Evolutionary conservation across 139 green algal genomes (phyloP).

Genomic region (Pleodorina starrii): DNA sequence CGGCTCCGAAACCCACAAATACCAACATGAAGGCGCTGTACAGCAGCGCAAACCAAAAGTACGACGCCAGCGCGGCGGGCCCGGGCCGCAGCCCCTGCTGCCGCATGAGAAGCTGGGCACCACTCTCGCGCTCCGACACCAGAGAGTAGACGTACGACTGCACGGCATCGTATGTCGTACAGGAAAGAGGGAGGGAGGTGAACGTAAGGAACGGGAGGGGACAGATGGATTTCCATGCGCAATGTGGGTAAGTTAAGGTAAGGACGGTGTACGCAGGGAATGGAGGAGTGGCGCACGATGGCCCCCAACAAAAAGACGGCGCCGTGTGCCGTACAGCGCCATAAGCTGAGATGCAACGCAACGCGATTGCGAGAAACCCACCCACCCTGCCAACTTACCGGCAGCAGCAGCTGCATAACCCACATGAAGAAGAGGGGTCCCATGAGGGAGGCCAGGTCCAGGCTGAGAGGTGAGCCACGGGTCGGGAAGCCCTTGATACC

Average conservation of each 20-base stretch:
- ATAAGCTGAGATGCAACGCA: no score
- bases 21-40: slow-evolving; percentile 81
- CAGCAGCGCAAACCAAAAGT: slow-evolving; percentile 70
- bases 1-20: slow-evolving; percentile 75
- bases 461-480: slow-evolving; percentile 56
- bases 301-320: no score
- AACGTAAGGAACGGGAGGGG: no score
- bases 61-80: slow-evolving; percentile 72
- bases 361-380: no score
- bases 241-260: no score
- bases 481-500: slow-evolving; percentile 83
- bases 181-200: no score
- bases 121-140: slow-evolving; percentile 80
- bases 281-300: no score
- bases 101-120: slow-evolving; percentile 85
- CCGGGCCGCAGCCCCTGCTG: slow-evolving; percentile 78
- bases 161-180: no score
- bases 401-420: slow-evolving; percentile 79
- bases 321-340: no score
- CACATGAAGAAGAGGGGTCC: slow-evolving; percentile 92
- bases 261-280: no score
- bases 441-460: slow-evolving; percentile 88
- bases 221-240: no score
- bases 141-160: slow-evolving; percentile 65
- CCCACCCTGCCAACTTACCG: slow-evolving; percentile 53